Evolutionary conservation across 169 alveolate genomes (phyloP).

Genomic region (Cryptosporidium ryanae): DNA sequence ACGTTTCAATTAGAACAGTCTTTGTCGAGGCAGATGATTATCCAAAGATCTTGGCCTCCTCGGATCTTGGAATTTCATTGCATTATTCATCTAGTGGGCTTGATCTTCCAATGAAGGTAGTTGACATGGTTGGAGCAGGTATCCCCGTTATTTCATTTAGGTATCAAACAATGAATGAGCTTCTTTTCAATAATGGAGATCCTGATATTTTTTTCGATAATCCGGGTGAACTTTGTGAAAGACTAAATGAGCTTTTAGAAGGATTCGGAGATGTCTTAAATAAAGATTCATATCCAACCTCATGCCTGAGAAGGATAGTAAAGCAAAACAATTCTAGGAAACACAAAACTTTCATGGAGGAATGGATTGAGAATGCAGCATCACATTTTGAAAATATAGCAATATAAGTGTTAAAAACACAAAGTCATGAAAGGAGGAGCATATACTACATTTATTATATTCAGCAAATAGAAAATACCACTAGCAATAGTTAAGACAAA

Average conservation of each 20-base stretch:
- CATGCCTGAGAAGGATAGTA: not conserved
- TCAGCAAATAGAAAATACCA: too few relatives aligned
- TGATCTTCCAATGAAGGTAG: slow-evolving; percentile 95
- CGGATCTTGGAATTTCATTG: slow-evolving; percentile 90
- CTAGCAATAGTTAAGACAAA: too few relatives aligned
- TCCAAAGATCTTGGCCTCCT: slow-evolving; percentile 85
- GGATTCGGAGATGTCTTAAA: slow-evolving; percentile 2
- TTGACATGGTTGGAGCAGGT: slow-evolving; percentile 91
- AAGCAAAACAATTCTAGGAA: slow-evolving; percentile 9
- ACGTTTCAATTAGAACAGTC: slow-evolving; percentile 83
- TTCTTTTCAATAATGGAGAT: slow-evolving; percentile 8
- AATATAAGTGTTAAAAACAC: not conserved
- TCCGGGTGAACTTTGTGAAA: slow-evolving; percentile 13
- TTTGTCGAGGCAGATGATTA: slow-evolving; percentile 91
- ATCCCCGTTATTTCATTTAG: slow-evolving; percentile 86
- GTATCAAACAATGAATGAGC: slow-evolving; percentile 78
- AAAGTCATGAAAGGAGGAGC: not conserved
- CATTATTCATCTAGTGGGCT: slow-evolving; percentile 90
- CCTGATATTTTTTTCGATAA: slow-evolving; percentile 21
- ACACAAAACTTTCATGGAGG: slow-evolving; percentile 14
- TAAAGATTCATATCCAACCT: slow-evolving; percentile 11
- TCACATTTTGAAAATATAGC: slow-evolving; percentile 23
- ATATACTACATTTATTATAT: not conserved
- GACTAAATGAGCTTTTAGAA: not conserved
- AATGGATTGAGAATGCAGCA: slow-evolving; percentile 33